Percentiles rank a stretch among this genome's conserved stretches.
Conservation (phyloP, 345 rosid species). For the Physaria fendleri region DNA sequence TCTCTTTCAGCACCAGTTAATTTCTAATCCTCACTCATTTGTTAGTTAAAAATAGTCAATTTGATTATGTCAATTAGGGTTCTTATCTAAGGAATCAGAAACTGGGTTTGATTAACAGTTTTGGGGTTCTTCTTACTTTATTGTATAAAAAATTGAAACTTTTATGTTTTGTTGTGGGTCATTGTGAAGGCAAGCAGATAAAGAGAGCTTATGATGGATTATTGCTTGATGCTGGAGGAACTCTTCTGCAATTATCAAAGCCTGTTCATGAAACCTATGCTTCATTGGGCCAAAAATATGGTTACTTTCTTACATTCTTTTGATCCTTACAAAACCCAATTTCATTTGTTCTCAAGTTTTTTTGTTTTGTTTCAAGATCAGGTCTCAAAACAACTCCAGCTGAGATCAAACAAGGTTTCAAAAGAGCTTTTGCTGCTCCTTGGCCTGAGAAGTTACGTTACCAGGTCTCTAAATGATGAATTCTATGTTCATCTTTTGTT, state of each 20-base stretch:
- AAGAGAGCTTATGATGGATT: constrained; percentile 66
- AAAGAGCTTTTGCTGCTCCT: constrained; percentile 69
- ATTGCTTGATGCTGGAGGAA: constrained; percentile 86
- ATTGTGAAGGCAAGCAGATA: constrained; percentile 26
- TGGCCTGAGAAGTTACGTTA: constrained; percentile 87
- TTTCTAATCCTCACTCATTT: not conserved
- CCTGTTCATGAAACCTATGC: constrained; percentile 82
- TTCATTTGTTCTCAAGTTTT: not conserved
- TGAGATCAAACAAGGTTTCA: constrained; percentile 78
- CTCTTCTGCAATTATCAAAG: constrained; percentile 64
- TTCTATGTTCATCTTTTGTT: not conserved
- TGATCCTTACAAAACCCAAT: not conserved
- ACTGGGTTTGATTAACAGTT: not conserved
- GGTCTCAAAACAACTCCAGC: constrained; percentile 58
- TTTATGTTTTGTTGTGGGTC: not conserved
- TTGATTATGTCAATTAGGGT: not conserved
- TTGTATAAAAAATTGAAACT: not conserved
- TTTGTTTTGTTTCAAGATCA: constrained; percentile 10
- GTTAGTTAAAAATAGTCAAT: not conserved
- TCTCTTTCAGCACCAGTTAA: constrained; percentile 39
- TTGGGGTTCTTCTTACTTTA: not conserved
- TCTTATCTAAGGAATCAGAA: not conserved
- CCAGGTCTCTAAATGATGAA: constrained; percentile 40
- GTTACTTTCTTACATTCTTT: constrained; percentile 34
- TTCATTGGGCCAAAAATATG: constrained; percentile 69